Evolutionary conservation across 1,139 yeast genomes (phyloP).

Genomic region (Pichia norvegensis): DNA sequence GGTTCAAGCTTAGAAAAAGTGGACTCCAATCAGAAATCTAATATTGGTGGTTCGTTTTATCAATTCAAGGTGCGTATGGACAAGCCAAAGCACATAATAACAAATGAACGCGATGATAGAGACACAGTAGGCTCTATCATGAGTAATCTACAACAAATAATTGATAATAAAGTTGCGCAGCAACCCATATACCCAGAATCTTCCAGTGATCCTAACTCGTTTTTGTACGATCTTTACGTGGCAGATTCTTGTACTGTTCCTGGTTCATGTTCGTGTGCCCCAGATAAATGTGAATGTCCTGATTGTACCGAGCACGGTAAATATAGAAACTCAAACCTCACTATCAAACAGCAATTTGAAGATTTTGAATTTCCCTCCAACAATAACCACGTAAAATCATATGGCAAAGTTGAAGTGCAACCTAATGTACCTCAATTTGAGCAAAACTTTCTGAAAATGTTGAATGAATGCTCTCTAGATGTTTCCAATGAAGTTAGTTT

Average conservation of each 20-base stretch:
- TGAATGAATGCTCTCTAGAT: slow-evolving; percentile 1
- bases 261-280: slow-evolving; percentile 44
- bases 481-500: not conserved
- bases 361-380: slow-evolving; percentile 13
- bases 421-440: slow-evolving; percentile 15
- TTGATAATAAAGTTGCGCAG: not conserved
- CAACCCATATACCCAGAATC: not conserved
- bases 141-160: not conserved
- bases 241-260: slow-evolving; percentile 39
- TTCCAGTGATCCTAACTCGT: not conserved
- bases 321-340: slow-evolving; percentile 11
- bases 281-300: slow-evolving; percentile 39
- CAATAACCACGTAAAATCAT: slow-evolving; percentile 4
- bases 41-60: not conserved
- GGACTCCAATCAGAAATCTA: not conserved
- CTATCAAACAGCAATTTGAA: slow-evolving; percentile 13
- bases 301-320: slow-evolving; percentile 41
- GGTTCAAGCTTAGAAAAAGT: too few species aligned
- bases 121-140: not conserved
- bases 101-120: not conserved
- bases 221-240: slow-evolving; percentile 24
- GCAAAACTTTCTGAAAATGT: slow-evolving; percentile 11
- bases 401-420: slow-evolving; percentile 15
- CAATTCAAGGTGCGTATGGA: slow-evolving; percentile 6
- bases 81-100: not conserved